Evolutionary conservation across 129 eudicot species (phyloP), one percentile per base, ranked within the genome.

Genomic region (Escallonia rubra): DNA sequence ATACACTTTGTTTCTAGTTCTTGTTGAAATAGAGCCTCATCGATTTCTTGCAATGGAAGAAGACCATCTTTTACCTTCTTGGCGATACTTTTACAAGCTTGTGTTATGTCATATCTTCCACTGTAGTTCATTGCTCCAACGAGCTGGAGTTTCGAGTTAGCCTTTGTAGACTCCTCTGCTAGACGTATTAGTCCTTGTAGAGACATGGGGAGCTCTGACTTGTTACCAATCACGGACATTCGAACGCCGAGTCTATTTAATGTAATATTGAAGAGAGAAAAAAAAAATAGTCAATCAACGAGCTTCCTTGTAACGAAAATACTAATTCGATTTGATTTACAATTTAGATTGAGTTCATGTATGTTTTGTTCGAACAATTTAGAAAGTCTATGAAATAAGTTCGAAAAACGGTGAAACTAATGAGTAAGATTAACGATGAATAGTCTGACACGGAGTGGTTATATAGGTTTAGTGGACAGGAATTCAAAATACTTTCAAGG

Each of bases 41-140:
- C 50, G 23, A 81, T 77, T 23, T 65, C 74, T 56, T 77, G 71
- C 0, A 45, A 57, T 14, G 55, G 50, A 39, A 77, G 44, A 50
- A 50, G 34, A 2, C 82, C 83, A 39, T 49, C 76, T 47, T 68
- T 73, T 2, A 63, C 66, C 60, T 77, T 81, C 12, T 41, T 55
- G 1, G 77, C 72, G 7, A 81, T 59, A 23, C 65, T 56, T 57
- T 64, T 73, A 45, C 76, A 69, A 8, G 86, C 86, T 70, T 73
- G 76, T n/a, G 57, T 43, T 50, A 81, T 77, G 67, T 81, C 82
- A 55, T 81, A 59, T 49, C 69, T 61, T 6, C 82, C 82, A 38
- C 82, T 67, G 50, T 77, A 81, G 67, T 71, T 76, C 3, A 81
- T 41, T 34, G 79, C 86, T 2, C 61, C 34, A 9, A 72, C 43